Evolutionary conservation across 148 eudicot species (phyloP).

Genomic region (Diospyros lotus): DNA sequence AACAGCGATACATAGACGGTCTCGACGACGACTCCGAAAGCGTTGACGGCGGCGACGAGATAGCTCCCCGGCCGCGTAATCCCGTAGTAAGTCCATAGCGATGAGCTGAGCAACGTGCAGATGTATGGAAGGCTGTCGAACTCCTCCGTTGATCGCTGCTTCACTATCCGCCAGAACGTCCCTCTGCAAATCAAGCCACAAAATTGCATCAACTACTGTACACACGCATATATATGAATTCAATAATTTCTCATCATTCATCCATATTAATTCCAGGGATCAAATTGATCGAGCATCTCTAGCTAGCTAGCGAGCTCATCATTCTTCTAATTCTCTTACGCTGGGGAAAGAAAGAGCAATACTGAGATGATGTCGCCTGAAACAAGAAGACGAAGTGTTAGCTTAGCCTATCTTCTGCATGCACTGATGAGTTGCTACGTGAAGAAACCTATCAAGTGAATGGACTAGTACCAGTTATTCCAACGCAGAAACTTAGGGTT

Average conservation of each 20-base stretch:
- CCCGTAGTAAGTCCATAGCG: constrained; percentile 59
- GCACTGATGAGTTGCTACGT: neutral
- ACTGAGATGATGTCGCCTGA: constrained; percentile 29
- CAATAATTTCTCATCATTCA: too few relatives aligned
- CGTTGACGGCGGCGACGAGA: constrained; percentile 58
- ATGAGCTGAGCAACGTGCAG: constrained; percentile 42
- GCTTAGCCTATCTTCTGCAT: neutral
- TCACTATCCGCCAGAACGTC: constrained; percentile 48
- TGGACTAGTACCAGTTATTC: neutral
- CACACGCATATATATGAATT: too few relatives aligned
- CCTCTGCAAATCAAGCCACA: constrained; percentile 22
- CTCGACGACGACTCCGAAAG: constrained; percentile 38
- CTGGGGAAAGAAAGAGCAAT: constrained; percentile 31
- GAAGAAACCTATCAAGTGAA: too few relatives aligned
- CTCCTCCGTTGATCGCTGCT: constrained; percentile 37
- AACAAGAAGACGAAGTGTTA: neutral
- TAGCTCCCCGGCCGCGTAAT: constrained; percentile 28
- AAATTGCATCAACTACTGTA: too few relatives aligned
- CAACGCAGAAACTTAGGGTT: neutral
- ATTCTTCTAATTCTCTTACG: too few relatives aligned
- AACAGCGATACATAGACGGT: constrained; percentile 39
- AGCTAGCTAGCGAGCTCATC: constrained; percentile 12
- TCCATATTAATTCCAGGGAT: too few relatives aligned
- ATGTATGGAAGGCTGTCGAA: constrained; percentile 62
- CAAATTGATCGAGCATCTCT: neutral